These are phyloP conservation scores for Brassica napus DNA, from an alignment of 345 rosid species.

Conservation along the genomic window Da-Ae NC_063435.1:3870001-3870500, in stretches of 20 bases:
- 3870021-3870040: conserved; percentile 63
- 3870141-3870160: conserved; percentile 66
- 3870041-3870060: conserved; percentile 59
- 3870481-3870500: conserved; percentile 18
- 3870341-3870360: conserved; percentile 21
- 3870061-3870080: conserved; percentile 65
- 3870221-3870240: conserved; percentile 55
- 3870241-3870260: conserved; percentile 49
- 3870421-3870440: conserved; percentile 8
- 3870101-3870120: conserved; percentile 49
- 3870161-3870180: conserved; percentile 65
- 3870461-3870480: not conserved
- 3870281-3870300: conserved; percentile 63
- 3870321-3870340: not conserved
- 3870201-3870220: conserved; percentile 52
- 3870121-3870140: conserved; percentile 71
- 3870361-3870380: conserved; percentile 24
- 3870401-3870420: conserved; percentile 5
- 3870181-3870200: conserved; percentile 70
- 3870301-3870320: conserved; percentile 11
- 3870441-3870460: not conserved
- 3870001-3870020: conserved; percentile 65
- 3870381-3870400: not conserved
- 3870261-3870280: conserved; percentile 64
- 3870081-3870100: conserved; percentile 37